Evolutionary conservation across 139 green algal genomes (phyloP), one percentile per base, ranked within the genome.

Genomic region (Edaphochlamys debaryana): DNA sequence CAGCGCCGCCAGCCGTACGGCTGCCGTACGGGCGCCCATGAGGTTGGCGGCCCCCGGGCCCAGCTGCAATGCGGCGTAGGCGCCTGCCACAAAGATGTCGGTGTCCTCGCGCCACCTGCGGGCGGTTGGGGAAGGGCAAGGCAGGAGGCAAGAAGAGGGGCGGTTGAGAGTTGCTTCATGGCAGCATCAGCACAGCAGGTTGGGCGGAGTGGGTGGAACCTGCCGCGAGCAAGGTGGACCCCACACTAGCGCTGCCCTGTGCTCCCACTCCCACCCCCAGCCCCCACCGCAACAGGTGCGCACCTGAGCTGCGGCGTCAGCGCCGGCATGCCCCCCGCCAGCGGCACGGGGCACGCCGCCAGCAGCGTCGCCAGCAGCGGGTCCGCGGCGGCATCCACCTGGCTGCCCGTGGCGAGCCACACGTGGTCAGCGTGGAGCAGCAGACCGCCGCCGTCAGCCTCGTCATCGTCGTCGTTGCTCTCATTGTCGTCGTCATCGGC

Each of bases 21-120:
- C 69, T 32, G 69, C 69, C 7, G 69, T 76, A 29, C 69, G 69
- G 3, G 82, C 82, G 17, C 82, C 73, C 30, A 62, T 68, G n/a
- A 87, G 74, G n/a, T 87, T 87, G 37, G 67, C 45, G 9, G 73
- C 82, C 0, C 74, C 82, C 8, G 82, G 73, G 9, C 82, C 74
- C 64, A 83, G 54, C 50, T 52, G 52, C 73, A 84, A 56, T 0
- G 74, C 74, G 27, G 81, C 81, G 42, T 87, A 83, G 19, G 74
- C 82, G 4, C 82, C 82, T 6, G 78, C 38, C 20, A 87, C 67
- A 64, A 64, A 87, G 7, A 84, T 50, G 32, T 74, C 54, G 19
- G 38, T 6, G 3, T 27, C 60, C 60, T 67, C 60, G 13, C n/a
- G 13, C 60, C 60, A 67, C 60, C 60, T 67, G 60, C 17, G 17